Base-by-base conservation (phyloP, 2,329 filamentous ascomycete species). In the Xylaria sp. region DNA sequence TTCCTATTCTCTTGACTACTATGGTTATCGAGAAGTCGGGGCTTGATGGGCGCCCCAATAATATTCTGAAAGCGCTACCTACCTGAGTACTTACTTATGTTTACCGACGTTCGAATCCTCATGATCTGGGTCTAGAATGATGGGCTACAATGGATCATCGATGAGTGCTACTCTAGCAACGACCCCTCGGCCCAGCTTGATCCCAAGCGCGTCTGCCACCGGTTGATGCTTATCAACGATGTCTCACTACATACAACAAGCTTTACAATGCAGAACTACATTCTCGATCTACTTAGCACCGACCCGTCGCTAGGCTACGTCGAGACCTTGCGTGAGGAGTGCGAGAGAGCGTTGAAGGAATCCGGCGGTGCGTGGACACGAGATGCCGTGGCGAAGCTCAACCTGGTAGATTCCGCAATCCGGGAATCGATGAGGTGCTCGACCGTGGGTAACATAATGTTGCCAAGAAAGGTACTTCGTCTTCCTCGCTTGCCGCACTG, bases 121-220 rank as follows among this genome's bases (percentile, higher is more conserved):
- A 1, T 57, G 55, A 51, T 20, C n/a, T 2, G 43, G 43, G 8
- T 51, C 50, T 2, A 50, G 51, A 22, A 44, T 38, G 52, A 51
- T 17, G 24, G 55, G 1, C 22, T 57, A 1, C 54, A 57, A 22
- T 57, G 54, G 50, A 47, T 57, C 9, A 54, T 57, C 7, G 54
- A 57, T 1, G 54, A 57, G 29, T 54, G 39, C 16, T 51, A 48
- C n/a, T 38, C 54, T 7, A 48, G 9, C 1, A 18, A 19, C 0
- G 46, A 57, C 34, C 44, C 50, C 1, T 16, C 8, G 2, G n/a
- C n/a, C n/a, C 51, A 57, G 22, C 44, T 57, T 3, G n/a, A 44
- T 1, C 51, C 55, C 22, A n/a, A 43, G 11, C 7, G 39, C 8
- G 22, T 57, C 1, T 6, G 4, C n/a, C 42, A 57, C 18, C 50